phyloP scores from a whole-genome alignment of 2,329 filamentous ascomycete genomes.

The Elsinoe fawcettii region DNA sequence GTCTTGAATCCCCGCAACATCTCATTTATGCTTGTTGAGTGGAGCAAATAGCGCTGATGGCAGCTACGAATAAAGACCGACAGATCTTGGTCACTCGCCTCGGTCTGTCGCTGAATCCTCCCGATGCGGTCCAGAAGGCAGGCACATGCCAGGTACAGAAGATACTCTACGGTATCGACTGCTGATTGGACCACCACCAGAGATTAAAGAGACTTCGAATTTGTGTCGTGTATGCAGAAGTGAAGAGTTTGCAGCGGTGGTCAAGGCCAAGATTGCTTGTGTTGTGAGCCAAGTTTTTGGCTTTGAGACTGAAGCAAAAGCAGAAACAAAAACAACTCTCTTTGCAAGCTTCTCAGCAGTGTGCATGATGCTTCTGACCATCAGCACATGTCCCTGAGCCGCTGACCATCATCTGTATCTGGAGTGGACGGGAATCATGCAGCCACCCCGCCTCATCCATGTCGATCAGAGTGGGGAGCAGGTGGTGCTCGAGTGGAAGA shows the following conservation, averaged over 20 bases:
- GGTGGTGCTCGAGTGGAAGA: not conserved
- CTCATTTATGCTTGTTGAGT: constrained; percentile 1
- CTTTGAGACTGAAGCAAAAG: not conserved
- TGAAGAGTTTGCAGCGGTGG: not conserved
- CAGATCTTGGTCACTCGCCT: constrained; percentile 1
- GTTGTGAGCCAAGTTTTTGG: not conserved
- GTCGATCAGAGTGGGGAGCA: not conserved
- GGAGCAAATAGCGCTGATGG: not conserved
- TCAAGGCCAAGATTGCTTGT: constrained; percentile 13
- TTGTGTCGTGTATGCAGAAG: no score
- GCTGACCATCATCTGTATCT: not conserved
- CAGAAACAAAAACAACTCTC: not conserved
- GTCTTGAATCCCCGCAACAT: not conserved
- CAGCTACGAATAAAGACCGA: not conserved
- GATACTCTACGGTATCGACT: not conserved
- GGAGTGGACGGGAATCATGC: not conserved
- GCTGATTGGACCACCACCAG: not conserved
- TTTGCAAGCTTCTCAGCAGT: no score
- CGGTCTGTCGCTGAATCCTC: constrained; percentile 2
- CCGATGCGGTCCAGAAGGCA: not conserved
- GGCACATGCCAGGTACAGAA: not conserved
- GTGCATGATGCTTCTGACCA: no score
- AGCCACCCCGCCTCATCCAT: not conserved
- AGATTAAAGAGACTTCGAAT: no score
- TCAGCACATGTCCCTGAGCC: not conserved